Conservation (phyloP, 2,329 filamentous ascomycete genomes). For the Ilyonectria robusta region DNA sequence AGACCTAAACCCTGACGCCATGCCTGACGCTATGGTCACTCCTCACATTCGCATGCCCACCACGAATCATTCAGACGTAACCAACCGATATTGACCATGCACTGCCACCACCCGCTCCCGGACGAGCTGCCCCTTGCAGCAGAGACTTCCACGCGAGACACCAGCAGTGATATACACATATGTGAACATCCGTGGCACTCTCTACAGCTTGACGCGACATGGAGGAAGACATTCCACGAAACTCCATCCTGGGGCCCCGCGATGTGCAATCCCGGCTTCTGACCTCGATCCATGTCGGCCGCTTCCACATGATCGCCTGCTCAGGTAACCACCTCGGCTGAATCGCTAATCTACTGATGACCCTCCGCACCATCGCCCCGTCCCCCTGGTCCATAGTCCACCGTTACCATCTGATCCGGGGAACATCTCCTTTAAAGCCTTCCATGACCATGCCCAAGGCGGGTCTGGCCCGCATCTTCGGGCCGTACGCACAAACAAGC, state of each 20-base stretch:
- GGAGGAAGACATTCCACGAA: neutral
- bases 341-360: conserved; percentile 2
- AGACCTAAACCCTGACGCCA: neutral
- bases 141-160: conserved; percentile 5
- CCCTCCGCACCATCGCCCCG: conserved; percentile 4
- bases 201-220: neutral
- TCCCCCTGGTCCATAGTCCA: conserved; percentile 3
- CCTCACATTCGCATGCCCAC: neutral
- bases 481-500: neutral
- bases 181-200: neutral
- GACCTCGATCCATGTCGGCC: conserved; percentile 1
- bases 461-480: neutral
- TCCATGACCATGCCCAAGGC: neutral
- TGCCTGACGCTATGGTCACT: neutral
- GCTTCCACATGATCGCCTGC: conserved; percentile 28
- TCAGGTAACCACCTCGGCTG: conserved; percentile 29
- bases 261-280: conserved; percentile 3
- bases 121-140: conserved; percentile 26
- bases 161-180: neutral
- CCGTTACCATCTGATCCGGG: neutral
- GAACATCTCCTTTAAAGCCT: neutral
- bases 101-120: neutral
- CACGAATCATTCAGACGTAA: neutral
- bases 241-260: conserved; percentile 15
- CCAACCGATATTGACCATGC: neutral